phyloP scores from a whole-genome alignment of 2,329 filamentous ascomycete species.

The Fusarium nelsonii region DNA sequence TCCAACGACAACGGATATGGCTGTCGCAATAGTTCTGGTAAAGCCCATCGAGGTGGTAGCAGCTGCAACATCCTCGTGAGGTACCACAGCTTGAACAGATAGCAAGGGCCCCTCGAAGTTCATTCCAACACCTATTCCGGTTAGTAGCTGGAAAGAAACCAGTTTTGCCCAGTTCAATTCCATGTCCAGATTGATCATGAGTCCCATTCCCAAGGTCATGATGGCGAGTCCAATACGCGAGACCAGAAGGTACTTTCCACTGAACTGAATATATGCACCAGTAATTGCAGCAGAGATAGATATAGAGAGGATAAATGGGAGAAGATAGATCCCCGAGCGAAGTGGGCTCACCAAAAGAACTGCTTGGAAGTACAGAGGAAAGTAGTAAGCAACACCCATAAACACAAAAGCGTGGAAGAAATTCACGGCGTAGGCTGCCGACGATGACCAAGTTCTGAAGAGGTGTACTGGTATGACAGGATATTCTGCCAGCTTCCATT shows the following conservation, averaged over 20 bases:
- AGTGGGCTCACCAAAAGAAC: conserved; percentile 72
- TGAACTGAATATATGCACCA: conserved; percentile 62
- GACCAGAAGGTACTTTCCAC: conserved; percentile 68
- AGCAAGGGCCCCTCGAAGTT: conserved; percentile 74
- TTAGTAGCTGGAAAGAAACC: conserved; percentile 68
- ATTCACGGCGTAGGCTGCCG: conserved; percentile 65
- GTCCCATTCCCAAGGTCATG: conserved; percentile 70
- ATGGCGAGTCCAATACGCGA: conserved; percentile 67
- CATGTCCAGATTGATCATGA: conserved; percentile 67
- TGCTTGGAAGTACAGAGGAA: conserved; percentile 80
- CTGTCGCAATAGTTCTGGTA: conserved; percentile 71
- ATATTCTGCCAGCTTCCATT: conserved; percentile 72
- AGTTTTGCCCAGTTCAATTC: conserved; percentile 61
- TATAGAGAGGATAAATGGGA: conserved; percentile 69
- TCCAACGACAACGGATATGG: conserved; percentile 75
- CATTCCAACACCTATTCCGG: conserved; percentile 71
- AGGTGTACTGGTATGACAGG: conserved; percentile 77
- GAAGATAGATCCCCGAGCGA: conserved; percentile 70
- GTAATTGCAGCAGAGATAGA: conserved; percentile 58
- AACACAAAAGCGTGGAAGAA: conserved; percentile 68
- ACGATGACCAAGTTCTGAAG: conserved; percentile 67
- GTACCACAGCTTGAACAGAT: conserved; percentile 72
- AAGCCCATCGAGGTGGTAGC: conserved; percentile 74
- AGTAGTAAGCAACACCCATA: conserved; percentile 75
- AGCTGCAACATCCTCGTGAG: conserved; percentile 70